phyloP scores from a whole-genome alignment of 2,329 filamentous ascomycete genomes.

The Pyrenochaeta sp. region DNA sequence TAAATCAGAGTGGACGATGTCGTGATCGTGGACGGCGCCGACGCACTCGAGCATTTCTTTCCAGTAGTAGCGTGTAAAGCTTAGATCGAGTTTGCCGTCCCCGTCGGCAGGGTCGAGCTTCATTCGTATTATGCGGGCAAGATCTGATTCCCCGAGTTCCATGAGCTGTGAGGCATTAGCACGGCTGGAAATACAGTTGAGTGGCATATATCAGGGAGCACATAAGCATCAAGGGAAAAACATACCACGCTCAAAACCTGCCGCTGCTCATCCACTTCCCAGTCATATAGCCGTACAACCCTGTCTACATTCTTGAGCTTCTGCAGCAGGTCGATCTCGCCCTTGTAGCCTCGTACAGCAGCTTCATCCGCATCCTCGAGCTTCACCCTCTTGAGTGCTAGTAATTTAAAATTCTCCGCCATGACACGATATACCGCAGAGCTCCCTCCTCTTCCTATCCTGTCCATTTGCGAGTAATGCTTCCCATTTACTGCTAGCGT shows the following conservation, averaged over 20 bases:
- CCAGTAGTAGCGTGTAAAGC: conserved; percentile 98
- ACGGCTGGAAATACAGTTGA: background rate
- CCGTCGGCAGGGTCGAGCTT: conserved; percentile 63
- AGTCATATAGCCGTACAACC: conserved; percentile 90
- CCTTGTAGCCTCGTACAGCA: conserved; percentile 86
- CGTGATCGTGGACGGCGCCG: conserved; percentile 83
- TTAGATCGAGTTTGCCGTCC: conserved; percentile 74
- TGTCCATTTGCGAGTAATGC: conserved; percentile 87
- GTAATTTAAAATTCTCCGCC: conserved; percentile 95
- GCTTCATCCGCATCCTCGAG: conserved; percentile 87
- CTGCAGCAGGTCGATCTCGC: conserved; percentile 90
- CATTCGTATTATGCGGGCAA: conserved; percentile 83
- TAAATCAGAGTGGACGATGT: conserved; percentile 95
- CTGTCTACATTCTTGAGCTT: conserved; percentile 85
- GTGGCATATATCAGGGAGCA: background rate
- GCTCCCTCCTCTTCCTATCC: conserved; percentile 89
- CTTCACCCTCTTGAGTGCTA: conserved; percentile 91
- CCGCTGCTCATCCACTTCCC: conserved; percentile 92
- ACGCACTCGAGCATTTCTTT: conserved; percentile 99
- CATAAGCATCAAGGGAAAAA: conserved; percentile 23
- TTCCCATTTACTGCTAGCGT: conserved; percentile 91
- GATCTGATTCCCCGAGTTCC: conserved; percentile 95
- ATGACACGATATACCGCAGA: conserved; percentile 96
- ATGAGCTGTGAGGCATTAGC: conserved; percentile 70
- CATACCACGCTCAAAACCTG: conserved; percentile 84